Percentiles rank a stretch among this genome's conserved stretches.
Evolutionary conservation across 352 stramenopile genomes (phyloP).

Genomic region (Phytophthora hibernalis): DNA sequence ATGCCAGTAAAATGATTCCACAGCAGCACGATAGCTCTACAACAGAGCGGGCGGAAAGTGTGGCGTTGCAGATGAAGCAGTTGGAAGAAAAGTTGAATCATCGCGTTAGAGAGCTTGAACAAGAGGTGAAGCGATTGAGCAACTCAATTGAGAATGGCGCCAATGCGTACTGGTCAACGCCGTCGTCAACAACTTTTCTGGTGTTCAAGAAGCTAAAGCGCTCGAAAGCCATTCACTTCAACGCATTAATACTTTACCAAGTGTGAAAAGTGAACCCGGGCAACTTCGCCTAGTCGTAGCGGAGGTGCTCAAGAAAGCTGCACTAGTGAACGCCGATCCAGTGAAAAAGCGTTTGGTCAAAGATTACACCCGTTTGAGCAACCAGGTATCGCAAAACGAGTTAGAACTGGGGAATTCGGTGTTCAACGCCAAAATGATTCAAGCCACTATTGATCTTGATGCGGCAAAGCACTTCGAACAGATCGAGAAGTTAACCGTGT

Average conservation of each 20-base stretch:
- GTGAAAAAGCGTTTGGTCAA: slow-evolving; percentile 10
- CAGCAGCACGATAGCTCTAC: neutral
- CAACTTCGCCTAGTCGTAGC: neutral
- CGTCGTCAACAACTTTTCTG: neutral
- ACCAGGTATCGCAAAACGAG: slow-evolving; percentile 17
- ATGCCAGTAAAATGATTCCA: neutral
- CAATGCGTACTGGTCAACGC: too few relatives aligned
- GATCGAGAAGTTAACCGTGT: slow-evolving; percentile 2
- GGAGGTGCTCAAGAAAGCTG: neutral
- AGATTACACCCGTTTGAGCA: slow-evolving; percentile 14
- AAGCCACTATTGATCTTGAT: neutral
- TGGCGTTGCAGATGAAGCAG: neutral
- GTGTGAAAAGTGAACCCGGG: neutral
- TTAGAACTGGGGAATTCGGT: slow-evolving; percentile 15
- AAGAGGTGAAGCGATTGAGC: neutral
- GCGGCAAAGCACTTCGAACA: slow-evolving; percentile 1
- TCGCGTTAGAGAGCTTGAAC: neutral
- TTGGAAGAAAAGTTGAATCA: neutral
- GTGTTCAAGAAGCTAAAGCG: neutral
- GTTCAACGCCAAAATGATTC: slow-evolving; percentile 9
- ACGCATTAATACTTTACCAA: neutral
- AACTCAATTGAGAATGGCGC: neutral
- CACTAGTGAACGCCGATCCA: neutral
- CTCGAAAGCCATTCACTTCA: neutral
- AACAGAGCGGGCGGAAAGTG: neutral